Base-by-base conservation (phyloP, 75 land plant species). In the Gnetum montanum region DNA sequence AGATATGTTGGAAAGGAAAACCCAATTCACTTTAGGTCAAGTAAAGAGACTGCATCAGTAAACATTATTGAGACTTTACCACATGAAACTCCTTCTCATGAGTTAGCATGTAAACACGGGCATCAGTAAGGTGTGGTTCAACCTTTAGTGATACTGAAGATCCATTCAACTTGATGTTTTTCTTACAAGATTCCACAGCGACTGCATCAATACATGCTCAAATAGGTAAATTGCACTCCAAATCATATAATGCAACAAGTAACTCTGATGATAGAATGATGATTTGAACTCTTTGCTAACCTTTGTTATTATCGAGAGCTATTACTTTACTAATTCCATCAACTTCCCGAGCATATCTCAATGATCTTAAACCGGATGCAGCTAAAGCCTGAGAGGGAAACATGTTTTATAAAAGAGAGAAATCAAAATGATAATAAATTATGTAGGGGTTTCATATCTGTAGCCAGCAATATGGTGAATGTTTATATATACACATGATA, bases 61-160 rank as follows among this genome's bases (percentile, higher is more conserved):
- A 53, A 22, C n/a, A n/a, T n/a, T n/a, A n/a, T n/a, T n/a, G n/a
- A n/a, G 15, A 30, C 65, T 34, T 54, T 75, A 94, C 98, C 88
- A 76, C 86, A 76, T 95, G 92, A 70, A 90, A 95, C 46, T 85
- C 85, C 68, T 95, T 95, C 41, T 78, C 81, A 61, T 95, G 96
- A 20, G 92, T 83, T 26, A 95, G 83, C 96, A 95, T 95, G 48
- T 81, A 90, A 12, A 95, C 71, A 51, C 92, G 69, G 60, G 99
- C 74, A 83, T 95, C 99, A 60, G 83, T 77, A 65, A 80, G 83
- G 27, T 79, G 81, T 15, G 99, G 74, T 60, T 92, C 82, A 58
- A 95, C 92, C 57, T 95, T 90, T 41, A 83, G 66, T 63, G 61
- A 66, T 31, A 86, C 99, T 27, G 81, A 79, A 49, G 92, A 83